phyloP scores from a whole-genome alignment of 441 rosid genomes.

The Populus hybrid region DNA sequence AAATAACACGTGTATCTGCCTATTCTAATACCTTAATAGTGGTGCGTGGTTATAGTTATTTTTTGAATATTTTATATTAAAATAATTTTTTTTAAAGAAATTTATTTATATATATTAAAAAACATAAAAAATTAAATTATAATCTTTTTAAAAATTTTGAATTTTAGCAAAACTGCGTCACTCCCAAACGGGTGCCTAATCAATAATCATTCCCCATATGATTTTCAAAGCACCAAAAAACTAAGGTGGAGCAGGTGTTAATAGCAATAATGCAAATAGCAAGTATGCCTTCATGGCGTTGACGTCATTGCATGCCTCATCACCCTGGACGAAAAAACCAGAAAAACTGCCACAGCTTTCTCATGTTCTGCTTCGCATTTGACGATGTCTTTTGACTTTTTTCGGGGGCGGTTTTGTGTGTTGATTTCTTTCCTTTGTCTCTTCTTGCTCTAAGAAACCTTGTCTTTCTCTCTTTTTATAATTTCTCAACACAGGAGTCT shows the following conservation, averaged over 20 bases:
- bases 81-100: too few relatives aligned
- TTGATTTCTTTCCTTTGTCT: conserved; percentile 13
- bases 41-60: too few relatives aligned
- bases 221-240: not conserved
- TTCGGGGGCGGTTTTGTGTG: conserved; percentile 10
- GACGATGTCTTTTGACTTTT: not conserved
- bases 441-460: conserved; percentile 13
- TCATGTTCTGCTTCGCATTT: not conserved
- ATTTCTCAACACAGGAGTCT: not conserved
- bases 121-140: too few relatives aligned
- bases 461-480: not conserved
- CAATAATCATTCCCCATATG: too few relatives aligned
- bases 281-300: not conserved
- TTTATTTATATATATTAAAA: too few relatives aligned
- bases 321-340: not conserved
- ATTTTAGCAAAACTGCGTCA: too few relatives aligned
- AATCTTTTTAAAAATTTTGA: too few relatives aligned
- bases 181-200: too few relatives aligned
- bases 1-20: too few relatives aligned
- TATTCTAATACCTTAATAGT: too few relatives aligned
- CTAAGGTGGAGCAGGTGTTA: not conserved
- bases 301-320: not conserved
- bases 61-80: too few relatives aligned
- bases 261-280: too few relatives aligned
- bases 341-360: not conserved